phyloP scores from a whole-genome alignment of 768 basidiomycete species.

The Chalciporus chontae region DNA sequence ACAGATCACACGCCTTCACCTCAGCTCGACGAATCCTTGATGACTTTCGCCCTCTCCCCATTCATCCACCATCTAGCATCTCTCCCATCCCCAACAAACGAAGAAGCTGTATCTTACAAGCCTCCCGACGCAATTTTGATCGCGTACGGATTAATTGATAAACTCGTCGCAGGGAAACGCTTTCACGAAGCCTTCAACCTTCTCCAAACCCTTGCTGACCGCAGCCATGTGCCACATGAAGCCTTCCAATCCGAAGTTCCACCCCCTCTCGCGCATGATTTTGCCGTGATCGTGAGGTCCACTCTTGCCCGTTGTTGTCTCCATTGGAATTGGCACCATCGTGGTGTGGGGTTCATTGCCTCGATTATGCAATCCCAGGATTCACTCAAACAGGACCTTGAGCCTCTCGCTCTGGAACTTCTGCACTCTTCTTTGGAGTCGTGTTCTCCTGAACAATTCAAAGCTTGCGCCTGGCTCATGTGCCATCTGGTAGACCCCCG shows the following conservation, averaged over 20 bases:
- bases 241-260: conserved; percentile 40
- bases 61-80: conserved; percentile 29
- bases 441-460: conserved; percentile 35
- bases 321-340: conserved; percentile 50
- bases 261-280: conserved; percentile 32
- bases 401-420: conserved; percentile 40
- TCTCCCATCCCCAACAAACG: conserved; percentile 25
- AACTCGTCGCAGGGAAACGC: conserved; percentile 36
- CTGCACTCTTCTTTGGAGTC: conserved; percentile 40
- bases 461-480: conserved; percentile 41
- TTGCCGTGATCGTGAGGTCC: conserved; percentile 45
- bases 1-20: conserved; percentile 13
- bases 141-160: conserved; percentile 43
- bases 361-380: conserved; percentile 24
- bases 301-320: conserved; percentile 50
- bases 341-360: conserved; percentile 40
- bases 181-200: conserved; percentile 40
- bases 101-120: conserved; percentile 31
- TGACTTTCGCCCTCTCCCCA: conserved; percentile 29
- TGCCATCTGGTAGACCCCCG: conserved; percentile 31
- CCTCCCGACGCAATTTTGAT: conserved; percentile 37
- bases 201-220: conserved; percentile 46
- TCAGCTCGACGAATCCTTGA: conserved; percentile 18
- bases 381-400: conserved; percentile 21
- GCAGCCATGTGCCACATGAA: conserved; percentile 43